A percentile compares a stretch with the other conserved stretches of the same genome.
These are phyloP conservation scores for Biscogniauxia sp. DNA, from an alignment of 2,329 filamentous ascomycete species.

Conservation along the genomic window DNA sequence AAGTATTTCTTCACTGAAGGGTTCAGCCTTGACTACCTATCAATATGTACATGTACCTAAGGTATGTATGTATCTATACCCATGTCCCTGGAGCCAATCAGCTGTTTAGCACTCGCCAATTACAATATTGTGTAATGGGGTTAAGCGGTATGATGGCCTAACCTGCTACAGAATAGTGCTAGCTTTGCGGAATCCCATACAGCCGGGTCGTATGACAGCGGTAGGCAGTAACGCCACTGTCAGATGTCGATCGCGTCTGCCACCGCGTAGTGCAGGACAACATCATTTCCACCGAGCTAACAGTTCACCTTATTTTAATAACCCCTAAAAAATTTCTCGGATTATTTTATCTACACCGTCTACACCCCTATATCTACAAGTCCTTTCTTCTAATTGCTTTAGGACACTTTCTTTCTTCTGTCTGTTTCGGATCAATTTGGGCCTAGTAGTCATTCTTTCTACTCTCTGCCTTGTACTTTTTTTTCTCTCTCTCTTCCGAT, in stretches of 20 bases:
- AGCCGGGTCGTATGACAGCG: conserved; percentile 20
- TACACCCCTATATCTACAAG: background rate
- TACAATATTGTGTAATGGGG: conserved; percentile 3
- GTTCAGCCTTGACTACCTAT: too few relatives aligned
- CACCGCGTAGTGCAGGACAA: background rate
- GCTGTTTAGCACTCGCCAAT: background rate
- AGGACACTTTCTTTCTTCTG: background rate
- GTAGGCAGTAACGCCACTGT: conserved; percentile 3
- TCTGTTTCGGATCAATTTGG: background rate
- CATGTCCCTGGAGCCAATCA: background rate
- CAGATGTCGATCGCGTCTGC: background rate
- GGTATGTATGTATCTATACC: too few relatives aligned
- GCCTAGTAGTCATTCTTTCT: background rate
- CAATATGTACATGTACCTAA: too few relatives aligned
- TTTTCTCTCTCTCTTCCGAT: background rate
- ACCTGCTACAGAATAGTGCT: background rate
- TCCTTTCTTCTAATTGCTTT: background rate
- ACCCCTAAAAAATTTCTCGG: background rate
- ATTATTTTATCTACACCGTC: background rate
- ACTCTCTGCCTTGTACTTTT: background rate
- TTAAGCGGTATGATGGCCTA: background rate
- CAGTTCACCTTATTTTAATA: background rate
- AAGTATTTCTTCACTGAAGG: too few relatives aligned
- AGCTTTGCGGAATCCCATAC: conserved; percentile 4
- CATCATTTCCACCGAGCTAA: background rate